phyloP scores from a whole-genome alignment of 441 rosid species.

The Mallotus repandus region DNA sequence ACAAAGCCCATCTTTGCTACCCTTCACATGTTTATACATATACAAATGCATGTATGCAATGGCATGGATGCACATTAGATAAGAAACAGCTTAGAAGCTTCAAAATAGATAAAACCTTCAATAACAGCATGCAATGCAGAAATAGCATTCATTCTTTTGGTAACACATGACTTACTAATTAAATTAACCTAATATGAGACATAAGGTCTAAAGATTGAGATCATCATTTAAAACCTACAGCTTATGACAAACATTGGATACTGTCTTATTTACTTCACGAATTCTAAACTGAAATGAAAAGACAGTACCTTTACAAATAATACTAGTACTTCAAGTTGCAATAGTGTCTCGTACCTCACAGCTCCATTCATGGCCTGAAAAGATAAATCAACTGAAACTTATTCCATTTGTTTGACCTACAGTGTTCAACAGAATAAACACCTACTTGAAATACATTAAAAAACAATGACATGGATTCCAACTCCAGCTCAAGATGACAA shows the following conservation, averaged over 20 bases:
- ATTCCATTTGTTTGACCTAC: too few species aligned
- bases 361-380: conserved; percentile 62
- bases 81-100: too few species aligned
- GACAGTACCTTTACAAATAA: conserved; percentile 73
- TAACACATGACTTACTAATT: too few species aligned
- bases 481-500: too few species aligned
- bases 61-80: too few species aligned
- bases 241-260: neutral
- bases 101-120: too few species aligned
- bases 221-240: too few species aligned
- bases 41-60: too few species aligned
- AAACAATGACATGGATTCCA: neutral
- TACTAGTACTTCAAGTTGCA: conserved; percentile 65
- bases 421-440: neutral
- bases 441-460: neutral
- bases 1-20: conserved; percentile 73
- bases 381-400: neutral
- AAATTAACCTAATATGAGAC: too few species aligned
- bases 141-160: too few species aligned
- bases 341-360: conserved; percentile 57
- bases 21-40: conserved; percentile 39
- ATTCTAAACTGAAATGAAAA: neutral
- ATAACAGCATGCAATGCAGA: too few species aligned
- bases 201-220: too few species aligned
- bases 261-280: neutral